phyloP scores from a whole-genome alignment of 1,284 basidiomycete genomes.

The Moesziomyces sp. region DNA sequence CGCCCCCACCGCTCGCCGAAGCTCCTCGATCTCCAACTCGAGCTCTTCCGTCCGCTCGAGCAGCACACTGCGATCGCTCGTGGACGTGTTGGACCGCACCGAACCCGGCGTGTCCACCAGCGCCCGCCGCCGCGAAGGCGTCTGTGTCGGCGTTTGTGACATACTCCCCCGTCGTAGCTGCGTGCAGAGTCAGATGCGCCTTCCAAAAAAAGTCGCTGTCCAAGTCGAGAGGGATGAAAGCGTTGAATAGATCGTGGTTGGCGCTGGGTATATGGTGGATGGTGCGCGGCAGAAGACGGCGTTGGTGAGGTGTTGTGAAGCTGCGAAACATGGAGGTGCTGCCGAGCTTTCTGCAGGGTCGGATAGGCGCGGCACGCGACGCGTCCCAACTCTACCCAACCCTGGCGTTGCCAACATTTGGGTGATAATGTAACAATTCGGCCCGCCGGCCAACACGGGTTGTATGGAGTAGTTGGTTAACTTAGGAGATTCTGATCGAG shows the following conservation, averaged over 20 bases:
- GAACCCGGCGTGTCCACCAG: constrained; percentile 27
- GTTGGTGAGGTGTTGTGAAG: constrained; percentile 2
- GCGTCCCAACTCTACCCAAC: too few species aligned
- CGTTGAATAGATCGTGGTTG: neutral
- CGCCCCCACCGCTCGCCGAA: constrained; percentile 10
- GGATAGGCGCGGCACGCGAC: neutral
- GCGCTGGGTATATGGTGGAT: constrained; percentile 4
- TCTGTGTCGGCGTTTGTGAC: constrained; percentile 20
- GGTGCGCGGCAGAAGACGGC: constrained; percentile 1
- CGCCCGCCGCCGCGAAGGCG: constrained; percentile 25
- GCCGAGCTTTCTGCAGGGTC: constrained; percentile 13
- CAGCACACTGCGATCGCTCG: constrained; percentile 20
- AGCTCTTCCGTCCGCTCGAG: constrained; percentile 27
- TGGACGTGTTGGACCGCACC: constrained; percentile 23
- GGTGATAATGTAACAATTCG: too few species aligned
- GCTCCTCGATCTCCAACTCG: constrained; percentile 29
- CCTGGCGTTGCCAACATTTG: too few species aligned
- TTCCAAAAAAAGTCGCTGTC: too few species aligned
- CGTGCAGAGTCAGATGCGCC: too few species aligned
- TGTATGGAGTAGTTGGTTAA: too few species aligned
- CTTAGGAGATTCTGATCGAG: too few species aligned
- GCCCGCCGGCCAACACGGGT: too few species aligned
- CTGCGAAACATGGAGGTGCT: constrained; percentile 25
- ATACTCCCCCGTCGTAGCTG: constrained; percentile 1
- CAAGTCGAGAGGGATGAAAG: neutral